Base-by-base conservation (phyloP, 2,329 filamentous ascomycete species). In the Zasmidium citrigriseum region DNA sequence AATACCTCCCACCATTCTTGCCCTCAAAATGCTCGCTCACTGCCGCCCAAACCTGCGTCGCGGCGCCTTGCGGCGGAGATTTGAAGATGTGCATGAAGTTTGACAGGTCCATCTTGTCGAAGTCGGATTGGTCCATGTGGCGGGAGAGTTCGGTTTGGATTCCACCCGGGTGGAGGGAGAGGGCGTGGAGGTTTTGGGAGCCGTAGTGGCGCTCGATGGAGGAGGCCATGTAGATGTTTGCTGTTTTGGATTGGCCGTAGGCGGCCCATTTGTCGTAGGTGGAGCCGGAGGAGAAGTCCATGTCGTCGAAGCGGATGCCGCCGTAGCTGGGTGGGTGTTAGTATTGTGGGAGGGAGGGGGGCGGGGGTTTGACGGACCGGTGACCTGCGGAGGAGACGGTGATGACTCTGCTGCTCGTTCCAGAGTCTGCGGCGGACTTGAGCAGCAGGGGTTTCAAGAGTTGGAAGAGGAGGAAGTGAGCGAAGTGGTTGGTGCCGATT, bases 401-500 rank as follows among this genome's bases (percentile, higher is more conserved):
- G 47, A 85, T 74, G 2, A 84, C 77, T 1, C 82, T 75, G 0
- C 78, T 82, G 7, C 75, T 65, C 51, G 78, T 81, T 0, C 68
- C 63, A 0, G 76, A 68, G 0, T 74, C 76, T 0, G 74, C 62
- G 10, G 74, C 73, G 0, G 72, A 64, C 21, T 57, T 38, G 0
- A 83, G 67, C 11, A 85, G 68, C 0, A 74, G 65, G 0, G 80
- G 10, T 22, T 78, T 78, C 24, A 86, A 71, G 1, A 83, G 74
- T 23, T 81, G 73, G 58, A 82, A 80, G 14, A 85, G 74, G 0
- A 84, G 75, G 70, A 85, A 85, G 62, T 84, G 81, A 4, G 72
- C 76, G 1, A 86, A 70, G 60, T 77, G 77, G 24, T 58, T 83
- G 7, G 76, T 79, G 25, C 76, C 82, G 58, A 85, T 79, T 56